phyloP scores from a whole-genome alignment of 2,329 filamentous ascomycete genomes.

The Trichoderma koningii region DNA sequence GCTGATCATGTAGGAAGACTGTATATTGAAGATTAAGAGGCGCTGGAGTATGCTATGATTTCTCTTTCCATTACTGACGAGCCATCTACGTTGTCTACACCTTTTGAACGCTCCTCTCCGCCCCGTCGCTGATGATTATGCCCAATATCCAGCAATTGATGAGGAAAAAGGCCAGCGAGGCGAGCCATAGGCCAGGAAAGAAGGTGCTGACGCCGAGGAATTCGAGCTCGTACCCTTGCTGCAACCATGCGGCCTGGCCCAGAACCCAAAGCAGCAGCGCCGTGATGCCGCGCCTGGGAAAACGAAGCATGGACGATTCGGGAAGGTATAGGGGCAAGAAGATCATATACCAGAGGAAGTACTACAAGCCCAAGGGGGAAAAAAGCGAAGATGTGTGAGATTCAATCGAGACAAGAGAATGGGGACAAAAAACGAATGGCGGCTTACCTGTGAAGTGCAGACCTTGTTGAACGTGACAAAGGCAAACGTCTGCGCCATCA shows the following conservation, averaged over 20 bases:
- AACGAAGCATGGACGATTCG: slow-evolving; percentile 67
- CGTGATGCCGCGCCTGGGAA: slow-evolving; percentile 60
- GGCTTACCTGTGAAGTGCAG: slow-evolving; percentile 87
- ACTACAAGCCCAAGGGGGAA: slow-evolving; percentile 56
- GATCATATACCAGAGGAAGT: slow-evolving; percentile 97
- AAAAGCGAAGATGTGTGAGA: background rate
- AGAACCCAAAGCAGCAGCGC: slow-evolving; percentile 73
- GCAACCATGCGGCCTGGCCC: slow-evolving; percentile 75
- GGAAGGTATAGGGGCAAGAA: slow-evolving; percentile 91
- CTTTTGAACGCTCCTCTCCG: slow-evolving; percentile 28
- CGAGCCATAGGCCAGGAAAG: slow-evolving; percentile 76
- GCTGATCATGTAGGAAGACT: background rate
- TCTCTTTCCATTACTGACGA: background rate
- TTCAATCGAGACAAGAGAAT: background rate
- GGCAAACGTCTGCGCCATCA: slow-evolving; percentile 94
- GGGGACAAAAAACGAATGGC: background rate
- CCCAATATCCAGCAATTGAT: slow-evolving; percentile 88
- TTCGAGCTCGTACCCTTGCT: slow-evolving; percentile 73
- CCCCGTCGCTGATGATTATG: slow-evolving; percentile 70
- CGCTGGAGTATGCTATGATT: too few species aligned
- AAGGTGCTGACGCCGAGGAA: slow-evolving; percentile 83
- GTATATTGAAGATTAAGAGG: too few species aligned
- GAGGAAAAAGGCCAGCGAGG: slow-evolving; percentile 76
- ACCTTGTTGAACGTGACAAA: slow-evolving; percentile 99
- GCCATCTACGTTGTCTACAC: slow-evolving; percentile 27